Conservation (phyloP, 805 yeast genomes). For the Saturnispora hagleri region DNA sequence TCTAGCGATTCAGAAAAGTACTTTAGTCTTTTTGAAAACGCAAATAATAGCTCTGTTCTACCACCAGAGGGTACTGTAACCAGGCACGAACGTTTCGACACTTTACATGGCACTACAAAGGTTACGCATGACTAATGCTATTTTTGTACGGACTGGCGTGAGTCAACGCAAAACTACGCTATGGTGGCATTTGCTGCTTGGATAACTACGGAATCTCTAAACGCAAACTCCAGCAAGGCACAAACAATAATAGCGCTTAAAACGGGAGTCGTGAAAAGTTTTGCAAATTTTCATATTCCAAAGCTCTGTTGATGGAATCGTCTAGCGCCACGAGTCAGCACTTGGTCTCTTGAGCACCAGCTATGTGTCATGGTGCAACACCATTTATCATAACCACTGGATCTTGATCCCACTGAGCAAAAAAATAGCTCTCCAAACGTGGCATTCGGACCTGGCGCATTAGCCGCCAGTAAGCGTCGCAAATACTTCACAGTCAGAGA, state of each 20-base stretch:
- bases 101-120: no score
- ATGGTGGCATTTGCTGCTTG: no score
- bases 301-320: neutral
- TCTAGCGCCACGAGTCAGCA: neutral
- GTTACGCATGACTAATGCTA: no score
- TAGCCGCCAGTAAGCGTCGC: slow-evolving; percentile 2
- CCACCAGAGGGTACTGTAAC: no score
- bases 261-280: neutral
- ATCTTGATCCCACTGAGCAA: neutral
- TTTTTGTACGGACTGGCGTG: no score
- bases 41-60: no score
- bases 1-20: neutral
- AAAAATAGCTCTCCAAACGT: neutral
- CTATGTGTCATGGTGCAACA: neutral
- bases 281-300: neutral
- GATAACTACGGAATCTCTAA: no score
- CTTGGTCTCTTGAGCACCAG: neutral
- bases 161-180: no score
- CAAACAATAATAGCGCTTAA: neutral
- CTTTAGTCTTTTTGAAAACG: neutral
- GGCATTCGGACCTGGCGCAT: slow-evolving; percentile 2
- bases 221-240: neutral
- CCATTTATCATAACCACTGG: neutral
- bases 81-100: no score
- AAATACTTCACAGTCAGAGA: neutral